Evolutionary conservation across 305 asterid genomes (phyloP).

Genomic region (Nicotiana rustica): DNA sequence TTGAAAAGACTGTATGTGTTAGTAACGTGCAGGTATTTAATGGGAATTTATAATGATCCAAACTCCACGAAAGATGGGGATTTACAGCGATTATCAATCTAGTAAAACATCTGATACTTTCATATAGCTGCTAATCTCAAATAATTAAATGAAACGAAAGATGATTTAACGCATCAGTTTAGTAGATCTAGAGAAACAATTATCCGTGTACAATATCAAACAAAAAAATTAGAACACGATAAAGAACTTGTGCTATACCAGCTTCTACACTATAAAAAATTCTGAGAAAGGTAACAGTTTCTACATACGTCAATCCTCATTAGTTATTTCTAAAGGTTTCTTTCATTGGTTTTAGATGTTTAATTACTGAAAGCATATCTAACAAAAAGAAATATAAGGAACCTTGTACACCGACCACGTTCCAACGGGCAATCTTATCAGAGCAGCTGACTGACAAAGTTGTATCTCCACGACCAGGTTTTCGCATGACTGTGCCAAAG

Average conservation of each 20-base stretch:
- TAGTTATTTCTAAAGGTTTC: slow-evolving; percentile 27
- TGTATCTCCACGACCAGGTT: slow-evolving; percentile 97
- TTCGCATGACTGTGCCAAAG: slow-evolving; percentile 79
- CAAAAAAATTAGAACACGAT: slow-evolving; percentile 17
- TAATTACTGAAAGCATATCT: slow-evolving; percentile 8
- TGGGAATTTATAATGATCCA: neutral
- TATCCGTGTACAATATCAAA: neutral
- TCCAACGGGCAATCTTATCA: slow-evolving; percentile 98
- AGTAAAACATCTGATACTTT: neutral
- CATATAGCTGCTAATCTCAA: neutral
- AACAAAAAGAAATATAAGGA: slow-evolving; percentile 27
- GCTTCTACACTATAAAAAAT: slow-evolving; percentile 11
- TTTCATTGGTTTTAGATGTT: slow-evolving; percentile 25
- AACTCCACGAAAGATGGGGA: neutral
- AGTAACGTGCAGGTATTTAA: neutral
- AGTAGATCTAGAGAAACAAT: slow-evolving; percentile 16
- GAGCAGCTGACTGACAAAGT: slow-evolving; percentile 97
- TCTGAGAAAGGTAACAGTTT: slow-evolving; percentile 7
- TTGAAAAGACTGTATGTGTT: neutral
- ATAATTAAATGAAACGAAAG: neutral
- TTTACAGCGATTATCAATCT: neutral
- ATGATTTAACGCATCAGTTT: neutral
- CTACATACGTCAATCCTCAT: neutral
- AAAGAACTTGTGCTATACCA: slow-evolving; percentile 4
- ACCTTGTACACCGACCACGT: slow-evolving; percentile 97